Percentiles rank a stretch among this genome's conserved stretches.
phyloP scores from a whole-genome alignment of 208 protist genomes.

The Strigomonas culicis region DNA sequence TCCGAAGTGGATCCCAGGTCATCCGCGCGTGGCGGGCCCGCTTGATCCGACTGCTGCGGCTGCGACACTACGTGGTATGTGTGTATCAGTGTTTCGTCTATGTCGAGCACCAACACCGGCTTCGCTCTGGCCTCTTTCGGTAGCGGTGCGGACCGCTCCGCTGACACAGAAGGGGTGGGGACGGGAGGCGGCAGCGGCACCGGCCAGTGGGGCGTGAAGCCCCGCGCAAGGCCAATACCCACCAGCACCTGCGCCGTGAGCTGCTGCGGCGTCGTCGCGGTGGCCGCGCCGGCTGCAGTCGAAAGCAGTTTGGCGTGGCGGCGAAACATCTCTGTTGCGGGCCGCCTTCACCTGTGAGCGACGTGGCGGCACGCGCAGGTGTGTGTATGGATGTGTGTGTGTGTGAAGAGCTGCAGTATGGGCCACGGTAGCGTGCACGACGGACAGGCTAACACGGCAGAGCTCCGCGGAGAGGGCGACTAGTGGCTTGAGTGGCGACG shows the following conservation, averaged over 20 bases:
- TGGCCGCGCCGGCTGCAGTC: too few species aligned
- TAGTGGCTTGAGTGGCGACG: too few species aligned
- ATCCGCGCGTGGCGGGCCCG: too few species aligned
- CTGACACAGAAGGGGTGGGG: neutral
- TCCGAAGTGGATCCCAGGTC: too few species aligned
- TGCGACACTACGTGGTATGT: slow-evolving; percentile 54
- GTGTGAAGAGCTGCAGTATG: neutral
- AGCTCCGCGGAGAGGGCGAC: too few species aligned
- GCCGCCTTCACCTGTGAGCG: too few species aligned
- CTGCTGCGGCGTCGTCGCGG: too few species aligned
- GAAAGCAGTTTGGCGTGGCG: too few species aligned
- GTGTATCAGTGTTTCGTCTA: slow-evolving; percentile 79
- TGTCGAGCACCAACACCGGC: slow-evolving; percentile 80
- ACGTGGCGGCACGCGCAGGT: too few species aligned
- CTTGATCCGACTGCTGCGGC: too few species aligned
- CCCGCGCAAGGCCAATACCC: neutral
- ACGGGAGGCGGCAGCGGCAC: slow-evolving; percentile 61
- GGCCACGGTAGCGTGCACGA: neutral
- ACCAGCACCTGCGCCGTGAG: neutral
- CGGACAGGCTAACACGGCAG: neutral
- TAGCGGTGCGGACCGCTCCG: too few species aligned
- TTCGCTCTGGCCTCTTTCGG: slow-evolving; percentile 30
- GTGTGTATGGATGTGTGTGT: neutral
- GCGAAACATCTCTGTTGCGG: too few species aligned
- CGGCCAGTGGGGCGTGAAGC: slow-evolving; percentile 31